A percentile compares a stretch with the other conserved stretches of the same genome.
Evolutionary conservation across 805 yeast genomes (phyloP).

Genomic region (Metschnikowia amazonensis): DNA sequence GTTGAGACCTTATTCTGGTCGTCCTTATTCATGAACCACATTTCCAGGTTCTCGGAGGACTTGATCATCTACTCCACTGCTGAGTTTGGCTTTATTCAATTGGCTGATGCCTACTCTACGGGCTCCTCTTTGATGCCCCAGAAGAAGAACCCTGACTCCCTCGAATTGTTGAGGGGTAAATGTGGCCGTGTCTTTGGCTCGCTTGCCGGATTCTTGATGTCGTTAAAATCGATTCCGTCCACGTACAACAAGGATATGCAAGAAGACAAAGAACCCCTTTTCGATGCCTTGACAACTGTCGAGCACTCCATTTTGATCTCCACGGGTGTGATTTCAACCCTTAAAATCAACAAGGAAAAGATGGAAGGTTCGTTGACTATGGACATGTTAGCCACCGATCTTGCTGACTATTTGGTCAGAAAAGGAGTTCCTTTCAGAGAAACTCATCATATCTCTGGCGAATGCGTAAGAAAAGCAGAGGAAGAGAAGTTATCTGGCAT

Average conservation of each 20-base stretch:
- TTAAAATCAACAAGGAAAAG: constrained; percentile 62
- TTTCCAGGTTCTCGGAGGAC: constrained; percentile 92
- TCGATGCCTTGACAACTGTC: constrained; percentile 84
- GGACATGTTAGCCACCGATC: constrained; percentile 99
- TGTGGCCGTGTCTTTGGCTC: constrained; percentile 97
- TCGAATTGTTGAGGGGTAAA: constrained; percentile 93
- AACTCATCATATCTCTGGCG: constrained; percentile 98
- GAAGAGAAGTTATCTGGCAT: constrained; percentile 73
- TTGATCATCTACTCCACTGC: constrained; percentile 94
- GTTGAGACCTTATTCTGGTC: constrained; percentile 96
- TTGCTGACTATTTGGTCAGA: constrained; percentile 95
- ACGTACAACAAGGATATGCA: constrained; percentile 98
- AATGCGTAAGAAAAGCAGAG: constrained; percentile 91
- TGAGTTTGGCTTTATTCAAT: constrained; percentile 89
- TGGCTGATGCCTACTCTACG: constrained; percentile 97
- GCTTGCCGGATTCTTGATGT: constrained; percentile 92
- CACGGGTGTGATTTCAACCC: constrained; percentile 92
- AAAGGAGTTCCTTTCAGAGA: constrained; percentile 99
- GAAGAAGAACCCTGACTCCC: constrained; percentile 95
- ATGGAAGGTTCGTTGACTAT: constrained; percentile 90
- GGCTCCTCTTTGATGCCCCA: constrained; percentile 99
- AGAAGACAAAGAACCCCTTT: constrained; percentile 98
- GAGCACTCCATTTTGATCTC: constrained; percentile 93
- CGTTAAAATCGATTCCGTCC: constrained; percentile 94
- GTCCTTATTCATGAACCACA: constrained; percentile 89